A percentile compares a stretch with the other conserved stretches of the same genome.
These are phyloP conservation scores for Cystobasidium slooffiae DNA, from an alignment of 1,284 basidiomycete genomes.

Conservation along the genomic window DNA sequence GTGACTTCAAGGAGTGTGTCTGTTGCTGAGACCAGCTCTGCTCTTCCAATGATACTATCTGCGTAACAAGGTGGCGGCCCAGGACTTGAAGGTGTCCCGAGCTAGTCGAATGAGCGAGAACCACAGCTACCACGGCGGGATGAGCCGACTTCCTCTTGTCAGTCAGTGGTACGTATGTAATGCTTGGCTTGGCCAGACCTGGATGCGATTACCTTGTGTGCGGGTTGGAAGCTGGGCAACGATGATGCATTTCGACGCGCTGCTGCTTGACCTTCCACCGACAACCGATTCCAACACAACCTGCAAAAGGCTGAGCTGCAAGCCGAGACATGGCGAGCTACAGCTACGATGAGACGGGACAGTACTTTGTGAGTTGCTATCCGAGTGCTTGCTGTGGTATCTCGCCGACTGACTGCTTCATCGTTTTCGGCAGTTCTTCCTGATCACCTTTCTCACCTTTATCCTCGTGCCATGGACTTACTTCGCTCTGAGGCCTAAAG, in stretches of 20 bases:
- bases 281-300: neutral
- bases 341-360: constrained; percentile 45
- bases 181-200: too few species aligned
- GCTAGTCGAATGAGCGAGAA: too few species aligned
- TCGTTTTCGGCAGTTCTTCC: constrained; percentile 50
- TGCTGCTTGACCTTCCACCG: neutral
- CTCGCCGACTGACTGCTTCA: constrained; percentile 4
- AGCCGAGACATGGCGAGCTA: constrained; percentile 30
- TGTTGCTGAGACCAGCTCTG: too few species aligned
- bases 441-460: constrained; percentile 52
- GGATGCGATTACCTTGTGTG: too few species aligned
- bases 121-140: too few species aligned
- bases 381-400: neutral
- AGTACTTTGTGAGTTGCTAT: constrained; percentile 37
- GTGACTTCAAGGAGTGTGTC: too few species aligned
- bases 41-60: too few species aligned
- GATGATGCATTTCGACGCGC: neutral
- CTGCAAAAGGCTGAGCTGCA: neutral
- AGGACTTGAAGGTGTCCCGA: too few species aligned
- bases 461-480: constrained; percentile 52
- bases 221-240: neutral
- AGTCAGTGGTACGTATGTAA: too few species aligned
- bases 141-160: too few species aligned
- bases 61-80: too few species aligned
- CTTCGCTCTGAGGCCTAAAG: constrained; percentile 44